phyloP scores from a whole-genome alignment of 305 asterid species.

The Solanum hybrid region DNA sequence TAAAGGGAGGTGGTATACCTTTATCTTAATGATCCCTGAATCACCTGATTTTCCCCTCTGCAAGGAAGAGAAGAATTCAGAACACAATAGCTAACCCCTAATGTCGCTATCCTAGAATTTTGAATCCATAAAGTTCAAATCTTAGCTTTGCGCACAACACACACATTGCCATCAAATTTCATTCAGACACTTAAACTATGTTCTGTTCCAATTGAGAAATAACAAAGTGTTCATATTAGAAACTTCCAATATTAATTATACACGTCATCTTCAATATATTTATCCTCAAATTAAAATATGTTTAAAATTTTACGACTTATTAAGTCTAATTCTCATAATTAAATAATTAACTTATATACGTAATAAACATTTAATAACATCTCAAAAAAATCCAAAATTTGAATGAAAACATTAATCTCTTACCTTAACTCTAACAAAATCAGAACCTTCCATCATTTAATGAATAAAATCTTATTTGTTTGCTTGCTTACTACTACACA shows the following conservation, averaged over 20 bases:
- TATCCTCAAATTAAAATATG: too few relatives aligned
- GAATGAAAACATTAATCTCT: not conserved
- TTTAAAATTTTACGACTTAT: too few relatives aligned
- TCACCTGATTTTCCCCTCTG: constrained; percentile 25
- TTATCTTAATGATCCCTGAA: constrained; percentile 14
- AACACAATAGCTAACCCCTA: not conserved
- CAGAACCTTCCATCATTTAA: not conserved
- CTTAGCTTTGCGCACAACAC: not conserved
- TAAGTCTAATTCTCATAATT: too few relatives aligned
- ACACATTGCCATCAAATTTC: not conserved
- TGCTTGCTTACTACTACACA: not conserved
- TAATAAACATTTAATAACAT: too few relatives aligned
- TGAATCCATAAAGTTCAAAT: not conserved
- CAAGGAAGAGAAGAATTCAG: not conserved
- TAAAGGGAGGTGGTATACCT: constrained; percentile 6
- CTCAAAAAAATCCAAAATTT: too few relatives aligned
- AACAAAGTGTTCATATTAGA: not conserved
- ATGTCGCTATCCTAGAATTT: not conserved
- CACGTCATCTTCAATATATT: not conserved
- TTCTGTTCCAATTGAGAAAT: too few relatives aligned
- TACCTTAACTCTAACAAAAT: not conserved
- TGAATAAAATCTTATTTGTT: not conserved
- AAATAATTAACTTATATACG: too few relatives aligned
- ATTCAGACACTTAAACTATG: not conserved
- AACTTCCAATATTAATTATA: not conserved